These are phyloP conservation scores for Nemania abortiva DNA, from an alignment of 2,329 filamentous ascomycete species.

Conservation along the genomic window DNA sequence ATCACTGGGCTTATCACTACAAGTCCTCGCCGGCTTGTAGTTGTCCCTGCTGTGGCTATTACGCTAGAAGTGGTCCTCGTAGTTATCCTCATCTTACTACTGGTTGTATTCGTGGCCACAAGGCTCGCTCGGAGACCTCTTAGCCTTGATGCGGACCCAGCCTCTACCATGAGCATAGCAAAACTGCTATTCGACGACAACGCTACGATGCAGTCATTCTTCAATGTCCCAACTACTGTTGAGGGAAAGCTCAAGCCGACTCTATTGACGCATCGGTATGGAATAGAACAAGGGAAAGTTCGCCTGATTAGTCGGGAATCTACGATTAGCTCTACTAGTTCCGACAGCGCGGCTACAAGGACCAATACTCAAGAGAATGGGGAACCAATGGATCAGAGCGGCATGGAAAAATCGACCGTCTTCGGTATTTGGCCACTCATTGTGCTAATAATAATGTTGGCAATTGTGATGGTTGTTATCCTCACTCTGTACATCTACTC, in stretches of 20 bases:
- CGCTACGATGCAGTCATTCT: neutral
- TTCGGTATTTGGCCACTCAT: constrained; percentile 6
- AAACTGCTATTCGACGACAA: constrained; percentile 16
- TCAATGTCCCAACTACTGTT: neutral
- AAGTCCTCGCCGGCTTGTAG: constrained; percentile 14
- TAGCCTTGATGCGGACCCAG: constrained; percentile 8
- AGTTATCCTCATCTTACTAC: neutral
- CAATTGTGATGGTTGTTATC: neutral
- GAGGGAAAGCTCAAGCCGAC: neutral
- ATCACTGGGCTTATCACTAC: constrained; percentile 1
- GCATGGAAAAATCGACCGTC: constrained; percentile 3
- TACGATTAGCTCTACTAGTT: neutral
- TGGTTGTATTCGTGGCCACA: neutral
- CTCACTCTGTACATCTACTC: constrained; percentile 15
- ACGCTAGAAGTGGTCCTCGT: constrained; percentile 8
- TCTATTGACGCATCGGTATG: neutral
- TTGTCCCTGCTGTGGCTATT: constrained; percentile 5
- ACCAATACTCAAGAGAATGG: neutral
- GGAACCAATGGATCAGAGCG: neutral
- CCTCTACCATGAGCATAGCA: constrained; percentile 12
- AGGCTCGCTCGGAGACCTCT: constrained; percentile 6
- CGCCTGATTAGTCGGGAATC: neutral
- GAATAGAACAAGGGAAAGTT: neutral
- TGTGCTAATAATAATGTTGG: neutral
- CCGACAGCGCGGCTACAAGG: neutral